Base-by-base conservation (phyloP, 2,329 filamentous ascomycete genomes). In the Colletotrichum tabaci region DNA sequence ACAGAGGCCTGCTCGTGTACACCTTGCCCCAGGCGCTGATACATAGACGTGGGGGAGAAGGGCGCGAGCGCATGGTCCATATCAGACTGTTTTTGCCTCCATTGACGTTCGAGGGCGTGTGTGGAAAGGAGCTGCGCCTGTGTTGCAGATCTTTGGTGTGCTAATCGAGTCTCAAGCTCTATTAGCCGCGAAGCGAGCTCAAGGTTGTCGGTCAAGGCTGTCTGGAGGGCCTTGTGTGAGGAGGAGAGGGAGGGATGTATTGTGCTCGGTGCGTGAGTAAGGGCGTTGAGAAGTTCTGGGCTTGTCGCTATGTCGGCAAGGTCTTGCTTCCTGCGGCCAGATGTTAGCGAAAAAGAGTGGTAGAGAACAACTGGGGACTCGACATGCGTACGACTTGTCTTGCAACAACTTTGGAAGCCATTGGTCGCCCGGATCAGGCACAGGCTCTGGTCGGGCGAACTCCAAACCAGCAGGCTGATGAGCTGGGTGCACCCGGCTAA, bases 21-120 rank as follows among this genome's bases (percentile, higher is more conserved):
- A 12, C 91, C 92, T 70, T 93, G 92, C 56, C 87, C 90, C 13
- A 98, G 86, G 62, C 93, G 88, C 81, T 95, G 93, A 79, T 98
- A 98, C 77, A 98, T 85, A 53, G 93, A 92, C 53, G 94, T 93
- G 0, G 96, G 95, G 35, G 94, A 93, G 83, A 97, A 98, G 1
- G 94, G 93, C 46, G 91, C 90, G 72, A 98, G 85, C 8, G 94
- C 94, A 62, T 90, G 87, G 80, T 98, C 96, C 89, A 98, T 96
- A 77, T 96, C 94, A 1, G 90, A 87, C 81, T 98, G 94, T 81
- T 96, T 97, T 75, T 93, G 90, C 66, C 92, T 90, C 94, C 96
- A 98, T 78, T 96, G 92, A n/a, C 95, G 90, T 83, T 98, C 96
- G 18, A 98, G 89, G 1, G 94, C 93, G 77, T 96, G 93, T 26